phyloP scores from a whole-genome alignment of 495 filamentous ascomycete species.

The Aspergillus kassunensis region DNA sequence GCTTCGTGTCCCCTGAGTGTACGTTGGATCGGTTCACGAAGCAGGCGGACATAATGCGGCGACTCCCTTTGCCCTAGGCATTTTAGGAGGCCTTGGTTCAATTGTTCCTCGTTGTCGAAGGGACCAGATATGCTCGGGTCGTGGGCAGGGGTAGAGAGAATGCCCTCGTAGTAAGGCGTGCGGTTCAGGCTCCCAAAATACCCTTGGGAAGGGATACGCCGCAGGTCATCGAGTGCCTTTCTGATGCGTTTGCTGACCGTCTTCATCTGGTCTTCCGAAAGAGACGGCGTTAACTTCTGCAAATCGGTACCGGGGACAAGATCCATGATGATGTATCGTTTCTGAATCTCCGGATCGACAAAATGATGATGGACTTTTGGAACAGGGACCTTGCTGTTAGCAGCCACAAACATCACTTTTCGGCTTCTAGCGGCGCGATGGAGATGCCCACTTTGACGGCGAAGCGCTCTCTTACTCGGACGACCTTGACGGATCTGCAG shows the following conservation, averaged over 20 bases:
- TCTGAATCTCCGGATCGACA: slow-evolving; percentile 15
- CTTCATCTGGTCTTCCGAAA: slow-evolving; percentile 4
- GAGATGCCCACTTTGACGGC: slow-evolving; percentile 16
- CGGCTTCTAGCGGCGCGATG: slow-evolving; percentile 16
- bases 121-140: slow-evolving; percentile 14
- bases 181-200: slow-evolving; percentile 7
- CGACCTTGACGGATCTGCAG: slow-evolving; percentile 16
- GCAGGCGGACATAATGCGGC: slow-evolving; percentile 13
- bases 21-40: slow-evolving; percentile 15
- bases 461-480: slow-evolving; percentile 20
- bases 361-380: slow-evolving; percentile 21
- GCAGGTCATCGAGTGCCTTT: slow-evolving; percentile 14
- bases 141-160: slow-evolving; percentile 7
- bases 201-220: neutral
- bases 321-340: slow-evolving; percentile 23
- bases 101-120: slow-evolving; percentile 10
- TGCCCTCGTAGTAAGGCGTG: slow-evolving; percentile 9
- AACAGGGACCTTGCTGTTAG: slow-evolving; percentile 19
- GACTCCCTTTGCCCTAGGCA: slow-evolving; percentile 11
- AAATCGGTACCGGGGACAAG: slow-evolving; percentile 14
- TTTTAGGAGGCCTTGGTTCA: slow-evolving; percentile 12
- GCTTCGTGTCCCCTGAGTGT: slow-evolving; percentile 20
- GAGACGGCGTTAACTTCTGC: slow-evolving; percentile 12
- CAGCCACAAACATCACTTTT: slow-evolving; percentile 22
- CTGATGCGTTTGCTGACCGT: slow-evolving; percentile 13